Evolutionary conservation across 345 rosid genomes (phyloP).

Genomic region (Salix purpurea): DNA sequence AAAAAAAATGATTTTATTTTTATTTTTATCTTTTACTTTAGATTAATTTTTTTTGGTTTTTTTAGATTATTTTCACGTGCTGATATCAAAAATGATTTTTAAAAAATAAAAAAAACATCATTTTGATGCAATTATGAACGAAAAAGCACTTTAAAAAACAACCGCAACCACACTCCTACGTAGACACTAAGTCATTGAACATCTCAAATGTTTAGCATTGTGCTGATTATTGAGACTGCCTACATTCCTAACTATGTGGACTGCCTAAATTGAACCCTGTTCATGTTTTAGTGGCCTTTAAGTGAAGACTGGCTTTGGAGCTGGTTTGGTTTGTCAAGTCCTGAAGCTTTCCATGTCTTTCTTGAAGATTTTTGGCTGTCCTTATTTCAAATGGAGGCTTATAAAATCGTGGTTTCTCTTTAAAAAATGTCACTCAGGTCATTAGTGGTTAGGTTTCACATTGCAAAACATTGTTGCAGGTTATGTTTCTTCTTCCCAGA

Average conservation of each 20-base stretch:
- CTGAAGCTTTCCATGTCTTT: slow-evolving; percentile 74
- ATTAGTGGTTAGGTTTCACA: slow-evolving; percentile 95
- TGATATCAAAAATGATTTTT: too few species aligned
- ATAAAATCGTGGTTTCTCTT: slow-evolving; percentile 86
- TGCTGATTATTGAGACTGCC: slow-evolving; percentile 80
- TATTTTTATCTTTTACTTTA: too few species aligned
- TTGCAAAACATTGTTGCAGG: slow-evolving; percentile 54
- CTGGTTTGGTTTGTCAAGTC: slow-evolving; percentile 69
- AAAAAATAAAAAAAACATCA: too few species aligned
- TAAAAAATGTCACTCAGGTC: slow-evolving; percentile 86
- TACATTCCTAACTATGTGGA: slow-evolving; percentile 87
- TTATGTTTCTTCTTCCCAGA: too few species aligned
- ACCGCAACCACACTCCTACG: too few species aligned
- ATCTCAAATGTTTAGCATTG: slow-evolving; percentile 77
- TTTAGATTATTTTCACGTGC: too few species aligned
- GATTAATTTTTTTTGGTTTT: too few species aligned
- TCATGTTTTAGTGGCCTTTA: slow-evolving; percentile 48
- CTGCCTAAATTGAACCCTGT: slow-evolving; percentile 87
- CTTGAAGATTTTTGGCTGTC: slow-evolving; percentile 64
- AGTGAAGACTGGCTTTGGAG: slow-evolving; percentile 88
- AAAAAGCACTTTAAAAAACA: too few species aligned
- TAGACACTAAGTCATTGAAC: slow-evolving; percentile 68
- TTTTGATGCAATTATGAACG: too few species aligned
- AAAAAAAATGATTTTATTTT: too few species aligned
- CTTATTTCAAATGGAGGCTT: slow-evolving; percentile 46